Conservation (phyloP, 2,329 filamentous ascomycete species). For the Pyrenophora seminiperda region DNA sequence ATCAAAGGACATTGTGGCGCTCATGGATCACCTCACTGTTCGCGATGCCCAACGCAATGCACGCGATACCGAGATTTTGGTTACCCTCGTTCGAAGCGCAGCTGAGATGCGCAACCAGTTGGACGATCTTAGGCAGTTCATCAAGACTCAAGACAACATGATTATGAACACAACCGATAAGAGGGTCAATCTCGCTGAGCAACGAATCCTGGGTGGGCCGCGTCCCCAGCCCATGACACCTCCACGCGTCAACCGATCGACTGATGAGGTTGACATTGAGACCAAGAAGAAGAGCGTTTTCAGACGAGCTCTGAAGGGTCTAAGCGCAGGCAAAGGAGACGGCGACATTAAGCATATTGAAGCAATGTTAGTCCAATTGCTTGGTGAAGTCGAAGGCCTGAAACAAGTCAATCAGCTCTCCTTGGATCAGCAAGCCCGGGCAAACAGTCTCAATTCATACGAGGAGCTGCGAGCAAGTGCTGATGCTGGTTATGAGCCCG, state of each 20-base stretch:
- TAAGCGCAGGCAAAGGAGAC: constrained; percentile 78
- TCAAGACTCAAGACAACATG: constrained; percentile 86
- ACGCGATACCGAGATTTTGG: constrained; percentile 92
- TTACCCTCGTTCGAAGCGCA: constrained; percentile 89
- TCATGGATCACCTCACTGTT: constrained; percentile 99
- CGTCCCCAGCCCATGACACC: constrained; percentile 69
- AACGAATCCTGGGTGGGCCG: constrained; percentile 82
- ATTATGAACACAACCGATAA: constrained; percentile 87
- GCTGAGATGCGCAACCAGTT: constrained; percentile 97
- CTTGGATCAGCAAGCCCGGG: constrained; percentile 39
- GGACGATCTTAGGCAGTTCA: constrained; percentile 90
- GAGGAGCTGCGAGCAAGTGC: constrained; percentile 73
- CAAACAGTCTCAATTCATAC: constrained; percentile 67
- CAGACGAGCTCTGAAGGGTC: constrained; percentile 86
- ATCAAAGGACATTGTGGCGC: constrained; percentile 91
- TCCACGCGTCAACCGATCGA: constrained; percentile 62
- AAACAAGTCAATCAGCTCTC: constrained; percentile 49
- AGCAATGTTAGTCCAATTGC: constrained; percentile 75
- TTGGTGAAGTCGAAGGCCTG: constrained; percentile 82
- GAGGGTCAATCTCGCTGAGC: constrained; percentile 82
- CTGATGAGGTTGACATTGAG: constrained; percentile 61
- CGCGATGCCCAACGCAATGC: constrained; percentile 95
- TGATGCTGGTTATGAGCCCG: constrained; percentile 78
- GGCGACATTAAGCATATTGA: constrained; percentile 84
- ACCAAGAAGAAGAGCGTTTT: constrained; percentile 93